Evolutionary conservation across 2,329 filamentous ascomycete genomes (phyloP).

Genomic region (Phialophora expanda): DNA sequence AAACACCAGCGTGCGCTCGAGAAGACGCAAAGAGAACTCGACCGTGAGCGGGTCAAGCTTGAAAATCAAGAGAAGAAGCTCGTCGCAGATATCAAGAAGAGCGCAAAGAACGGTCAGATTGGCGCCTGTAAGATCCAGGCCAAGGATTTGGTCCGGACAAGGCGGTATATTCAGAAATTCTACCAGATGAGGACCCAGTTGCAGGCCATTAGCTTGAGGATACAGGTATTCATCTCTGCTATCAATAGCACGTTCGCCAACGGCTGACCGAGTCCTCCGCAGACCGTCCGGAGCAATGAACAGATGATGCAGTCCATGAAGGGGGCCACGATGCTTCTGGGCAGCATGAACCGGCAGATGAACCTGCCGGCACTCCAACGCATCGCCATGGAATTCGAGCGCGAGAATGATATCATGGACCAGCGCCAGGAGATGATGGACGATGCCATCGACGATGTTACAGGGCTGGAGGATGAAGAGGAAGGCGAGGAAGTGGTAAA

Average conservation of each 20-base stretch:
- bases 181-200: slow-evolving; percentile 97
- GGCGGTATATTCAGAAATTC: slow-evolving; percentile 92
- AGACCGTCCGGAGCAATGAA: slow-evolving; percentile 98
- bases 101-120: slow-evolving; percentile 96
- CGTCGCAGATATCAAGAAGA: slow-evolving; percentile 95
- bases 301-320: slow-evolving; percentile 99
- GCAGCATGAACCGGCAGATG: slow-evolving; percentile 98
- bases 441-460: slow-evolving; percentile 95
- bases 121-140: slow-evolving; percentile 98
- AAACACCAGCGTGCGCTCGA: slow-evolving; percentile 93
- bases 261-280: slow-evolving; percentile 22
- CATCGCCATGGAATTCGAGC: slow-evolving; percentile 98
- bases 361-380: slow-evolving; percentile 93
- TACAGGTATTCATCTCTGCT: slow-evolving; percentile 68
- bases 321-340: slow-evolving; percentile 87
- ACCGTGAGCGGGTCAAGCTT: slow-evolving; percentile 91
- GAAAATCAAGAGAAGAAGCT: slow-evolving; percentile 99
- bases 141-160: slow-evolving; percentile 91
- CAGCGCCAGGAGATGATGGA: slow-evolving; percentile 99
- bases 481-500: slow-evolving; percentile 97
- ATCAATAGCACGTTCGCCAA: not conserved
- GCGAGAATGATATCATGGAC: slow-evolving; percentile 99
- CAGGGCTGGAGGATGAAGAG: slow-evolving; percentile 87
- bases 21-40: slow-evolving; percentile 94
- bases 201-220: slow-evolving; percentile 90